Conservation (phyloP, 164 flowering plant species). For the Tetracentron sinense region DNA sequence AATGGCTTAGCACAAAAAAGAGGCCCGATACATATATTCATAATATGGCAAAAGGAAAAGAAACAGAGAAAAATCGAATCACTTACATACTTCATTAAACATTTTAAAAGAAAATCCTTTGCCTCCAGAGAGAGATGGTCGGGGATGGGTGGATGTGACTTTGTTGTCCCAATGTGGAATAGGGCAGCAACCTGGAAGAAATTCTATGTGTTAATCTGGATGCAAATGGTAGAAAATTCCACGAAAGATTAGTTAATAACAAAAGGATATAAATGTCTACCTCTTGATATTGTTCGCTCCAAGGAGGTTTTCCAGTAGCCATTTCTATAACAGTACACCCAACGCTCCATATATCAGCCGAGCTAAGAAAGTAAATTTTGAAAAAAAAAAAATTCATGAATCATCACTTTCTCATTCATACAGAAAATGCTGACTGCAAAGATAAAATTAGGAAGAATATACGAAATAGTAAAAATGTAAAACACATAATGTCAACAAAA, state of each 20-base stretch:
- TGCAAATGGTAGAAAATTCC: neutral
- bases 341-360: slow-evolving; percentile 99
- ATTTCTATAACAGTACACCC: slow-evolving; percentile 99
- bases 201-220: slow-evolving; percentile 7
- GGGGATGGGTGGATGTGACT: slow-evolving; percentile 96
- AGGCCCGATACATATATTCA: no score
- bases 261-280: slow-evolving; percentile 25
- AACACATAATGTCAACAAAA: no score
- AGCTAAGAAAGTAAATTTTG: slow-evolving; percentile 43
- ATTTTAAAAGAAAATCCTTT: slow-evolving; percentile 83
- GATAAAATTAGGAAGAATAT: no score
- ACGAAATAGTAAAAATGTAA: no score
- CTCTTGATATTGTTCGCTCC: slow-evolving; percentile 97
- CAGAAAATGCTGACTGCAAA: no score
- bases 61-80: neutral
- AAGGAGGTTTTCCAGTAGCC: slow-evolving; percentile 99
- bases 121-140: slow-evolving; percentile 86
- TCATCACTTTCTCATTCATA: no score
- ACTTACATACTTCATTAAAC: slow-evolving; percentile 68
- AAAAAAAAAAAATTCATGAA: no score
- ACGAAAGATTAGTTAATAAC: no score
- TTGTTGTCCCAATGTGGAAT: slow-evolving; percentile 86
- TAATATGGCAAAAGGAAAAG: no score
- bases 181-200: slow-evolving; percentile 84
- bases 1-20: no score